phyloP scores from a whole-genome alignment of 1,139 yeast species.

The Geotrichum phurueaensis region DNA sequence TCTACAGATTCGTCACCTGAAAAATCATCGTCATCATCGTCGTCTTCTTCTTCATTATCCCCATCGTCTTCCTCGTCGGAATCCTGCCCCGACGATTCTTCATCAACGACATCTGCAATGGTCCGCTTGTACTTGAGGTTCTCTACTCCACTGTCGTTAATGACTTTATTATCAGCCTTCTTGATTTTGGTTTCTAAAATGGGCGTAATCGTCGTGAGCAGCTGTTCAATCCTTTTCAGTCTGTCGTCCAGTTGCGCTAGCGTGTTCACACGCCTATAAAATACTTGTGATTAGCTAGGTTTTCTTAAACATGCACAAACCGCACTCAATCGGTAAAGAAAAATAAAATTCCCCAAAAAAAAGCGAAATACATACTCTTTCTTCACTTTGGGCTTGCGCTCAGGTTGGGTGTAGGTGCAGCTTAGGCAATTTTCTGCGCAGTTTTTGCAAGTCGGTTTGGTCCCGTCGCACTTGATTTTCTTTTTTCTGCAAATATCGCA shows the following conservation, averaged over 20 bases:
- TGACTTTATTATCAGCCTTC: background rate
- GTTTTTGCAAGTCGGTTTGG: slow-evolving; percentile 55
- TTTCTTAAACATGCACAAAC: background rate
- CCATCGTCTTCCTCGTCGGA: slow-evolving; percentile 10
- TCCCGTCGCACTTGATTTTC: slow-evolving; percentile 71
- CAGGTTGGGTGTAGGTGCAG: slow-evolving; percentile 32
- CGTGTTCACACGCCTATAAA: background rate
- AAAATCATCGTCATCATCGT: slow-evolving; percentile 4
- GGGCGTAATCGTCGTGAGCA: slow-evolving; percentile 28
- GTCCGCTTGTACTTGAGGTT: slow-evolving; percentile 2
- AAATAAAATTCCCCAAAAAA: background rate
- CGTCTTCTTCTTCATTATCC: slow-evolving; percentile 10
- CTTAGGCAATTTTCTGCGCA: slow-evolving; percentile 45
- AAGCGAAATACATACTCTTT: slow-evolving; percentile 23
- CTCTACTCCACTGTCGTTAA: background rate
- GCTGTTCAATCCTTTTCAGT: slow-evolving; percentile 32
- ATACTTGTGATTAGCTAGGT: background rate
- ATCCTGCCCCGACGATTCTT: slow-evolving; percentile 1
- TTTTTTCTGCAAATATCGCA: slow-evolving; percentile 66
- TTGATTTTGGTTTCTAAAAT: background rate
- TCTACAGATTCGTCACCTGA: background rate
- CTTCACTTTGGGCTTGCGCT: slow-evolving; percentile 31
- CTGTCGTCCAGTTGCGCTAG: slow-evolving; percentile 10
- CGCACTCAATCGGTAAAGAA: background rate
- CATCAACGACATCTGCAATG: slow-evolving; percentile 7